These are phyloP conservation scores for Metschnikowia kofuensis DNA, from an alignment of 805 yeast genomes.

Conservation along the genomic window DNA sequence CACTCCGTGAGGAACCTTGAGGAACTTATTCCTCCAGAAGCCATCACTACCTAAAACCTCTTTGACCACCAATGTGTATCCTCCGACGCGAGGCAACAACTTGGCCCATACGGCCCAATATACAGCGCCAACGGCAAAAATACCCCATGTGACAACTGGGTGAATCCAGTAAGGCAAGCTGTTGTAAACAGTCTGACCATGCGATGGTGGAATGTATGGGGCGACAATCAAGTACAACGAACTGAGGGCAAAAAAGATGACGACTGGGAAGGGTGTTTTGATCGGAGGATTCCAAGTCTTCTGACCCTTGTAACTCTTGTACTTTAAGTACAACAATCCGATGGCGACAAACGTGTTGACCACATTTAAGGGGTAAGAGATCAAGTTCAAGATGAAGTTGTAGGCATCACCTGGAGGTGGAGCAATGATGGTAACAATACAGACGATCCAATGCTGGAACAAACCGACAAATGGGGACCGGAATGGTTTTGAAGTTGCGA, in stretches of 20 bases:
- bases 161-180: slow-evolving; percentile 72
- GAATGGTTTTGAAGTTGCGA: slow-evolving; percentile 70
- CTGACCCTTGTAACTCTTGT: slow-evolving; percentile 48
- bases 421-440: slow-evolving; percentile 70
- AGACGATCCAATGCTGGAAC: slow-evolving; percentile 72
- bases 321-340: slow-evolving; percentile 60
- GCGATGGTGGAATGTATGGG: slow-evolving; percentile 73
- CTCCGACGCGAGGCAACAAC: slow-evolving; percentile 52
- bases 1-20: slow-evolving; percentile 30
- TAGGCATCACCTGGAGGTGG: slow-evolving; percentile 85
- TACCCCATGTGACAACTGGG: slow-evolving; percentile 79
- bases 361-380: slow-evolving; percentile 78
- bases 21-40: slow-evolving; percentile 65
- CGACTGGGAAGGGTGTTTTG: slow-evolving; percentile 61
- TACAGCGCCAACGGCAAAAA: slow-evolving; percentile 59
- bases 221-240: slow-evolving; percentile 69
- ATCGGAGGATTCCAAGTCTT: slow-evolving; percentile 70
- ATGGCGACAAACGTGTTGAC: slow-evolving; percentile 63
- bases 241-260: slow-evolving; percentile 59
- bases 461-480: slow-evolving; percentile 72
- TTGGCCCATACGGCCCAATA: slow-evolving; percentile 68
- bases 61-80: slow-evolving; percentile 49
- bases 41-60: slow-evolving; percentile 66
- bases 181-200: slow-evolving; percentile 66
- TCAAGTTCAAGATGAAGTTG: slow-evolving; percentile 73